phyloP scores from a whole-genome alignment of 495 filamentous ascomycete species.

The Elaphomyces granulatus region DNA sequence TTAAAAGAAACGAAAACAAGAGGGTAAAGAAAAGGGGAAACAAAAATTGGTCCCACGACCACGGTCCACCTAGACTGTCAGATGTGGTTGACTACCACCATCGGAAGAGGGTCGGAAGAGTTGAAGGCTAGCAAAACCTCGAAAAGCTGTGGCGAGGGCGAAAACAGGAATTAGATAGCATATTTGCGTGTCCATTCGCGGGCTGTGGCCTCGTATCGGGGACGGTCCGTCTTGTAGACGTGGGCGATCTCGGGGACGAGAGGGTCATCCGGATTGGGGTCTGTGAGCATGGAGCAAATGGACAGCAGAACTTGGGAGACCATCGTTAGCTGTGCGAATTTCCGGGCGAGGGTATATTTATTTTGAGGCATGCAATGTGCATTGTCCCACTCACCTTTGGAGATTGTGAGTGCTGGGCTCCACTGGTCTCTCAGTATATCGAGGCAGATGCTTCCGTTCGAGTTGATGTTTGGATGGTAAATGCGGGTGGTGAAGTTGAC shows the following conservation, averaged over 20 bases:
- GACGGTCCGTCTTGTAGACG: constrained; percentile 98
- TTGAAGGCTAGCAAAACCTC: constrained; percentile 20
- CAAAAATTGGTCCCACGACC: constrained; percentile 35
- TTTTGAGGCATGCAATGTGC: too few relatives aligned
- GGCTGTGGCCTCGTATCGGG: constrained; percentile 89
- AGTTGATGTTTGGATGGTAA: constrained; percentile 99
- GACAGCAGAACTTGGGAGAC: constrained; percentile 85
- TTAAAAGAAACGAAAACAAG: not conserved
- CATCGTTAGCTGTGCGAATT: too few relatives aligned
- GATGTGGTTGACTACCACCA: too few relatives aligned
- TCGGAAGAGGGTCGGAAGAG: constrained; percentile 30
- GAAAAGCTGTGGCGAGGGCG: constrained; percentile 18
- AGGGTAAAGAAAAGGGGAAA: too few relatives aligned
- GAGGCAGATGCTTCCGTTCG: constrained; percentile 96
- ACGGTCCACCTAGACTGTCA: constrained; percentile 35
- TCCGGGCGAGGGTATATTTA: too few relatives aligned
- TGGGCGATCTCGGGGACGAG: constrained; percentile 97
- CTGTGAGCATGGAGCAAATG: constrained; percentile 99
- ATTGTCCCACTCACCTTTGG: constrained; percentile 81
- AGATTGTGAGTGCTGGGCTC: constrained; percentile 97
- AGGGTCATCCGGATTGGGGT: constrained; percentile 97
- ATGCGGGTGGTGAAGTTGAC: constrained; percentile 99
- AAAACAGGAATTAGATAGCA: constrained; percentile 29
- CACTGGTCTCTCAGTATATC: constrained; percentile 98
- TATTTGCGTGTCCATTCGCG: constrained; percentile 99